These are phyloP conservation scores for Saitozyma sp. DNA, from an alignment of 768 basidiomycete genomes.

Conservation along the genomic window DNA sequence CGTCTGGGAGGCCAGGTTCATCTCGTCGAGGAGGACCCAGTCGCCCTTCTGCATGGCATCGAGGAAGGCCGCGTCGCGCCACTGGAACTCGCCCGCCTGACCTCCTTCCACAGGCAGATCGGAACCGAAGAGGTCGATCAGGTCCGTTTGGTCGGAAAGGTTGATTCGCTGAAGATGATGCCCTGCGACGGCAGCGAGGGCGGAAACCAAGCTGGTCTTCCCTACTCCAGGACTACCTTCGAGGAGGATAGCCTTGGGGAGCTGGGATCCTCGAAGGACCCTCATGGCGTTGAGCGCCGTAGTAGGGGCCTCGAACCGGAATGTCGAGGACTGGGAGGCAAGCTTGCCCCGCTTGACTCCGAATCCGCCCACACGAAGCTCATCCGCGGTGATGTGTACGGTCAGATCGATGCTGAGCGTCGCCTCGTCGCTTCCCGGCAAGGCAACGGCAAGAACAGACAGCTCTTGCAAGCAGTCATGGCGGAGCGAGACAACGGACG, in stretches of 20 bases:
- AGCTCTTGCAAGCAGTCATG: slow-evolving; percentile 62
- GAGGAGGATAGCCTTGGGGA: slow-evolving; percentile 84
- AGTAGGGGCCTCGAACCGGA: slow-evolving; percentile 86
- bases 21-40: slow-evolving; percentile 98
- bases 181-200: slow-evolving; percentile 77
- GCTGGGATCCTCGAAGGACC: slow-evolving; percentile 82
- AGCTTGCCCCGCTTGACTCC: slow-evolving; percentile 64
- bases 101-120: slow-evolving; percentile 94
- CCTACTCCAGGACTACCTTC: slow-evolving; percentile 99
- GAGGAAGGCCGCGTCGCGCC: slow-evolving; percentile 96
- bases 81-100: slow-evolving; percentile 84
- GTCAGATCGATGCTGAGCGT: slow-evolving; percentile 2
- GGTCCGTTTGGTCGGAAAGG: slow-evolving; percentile 94
- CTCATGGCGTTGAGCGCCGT: slow-evolving; percentile 84
- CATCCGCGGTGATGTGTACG: slow-evolving; percentile 28
- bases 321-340: slow-evolving; percentile 52
- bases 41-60: slow-evolving; percentile 89
- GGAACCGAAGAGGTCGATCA: slow-evolving; percentile 92
- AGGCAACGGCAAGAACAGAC: slow-evolving; percentile 37
- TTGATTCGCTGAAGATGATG: slow-evolving; percentile 88
- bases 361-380: slow-evolving; percentile 72
- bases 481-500: slow-evolving; percentile 65
- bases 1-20: slow-evolving; percentile 97
- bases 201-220: slow-evolving; percentile 88
- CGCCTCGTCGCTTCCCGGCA: slow-evolving; percentile 39